Conservation (phyloP, 129 eudicot species). For the Lactuca saligna region DNA sequence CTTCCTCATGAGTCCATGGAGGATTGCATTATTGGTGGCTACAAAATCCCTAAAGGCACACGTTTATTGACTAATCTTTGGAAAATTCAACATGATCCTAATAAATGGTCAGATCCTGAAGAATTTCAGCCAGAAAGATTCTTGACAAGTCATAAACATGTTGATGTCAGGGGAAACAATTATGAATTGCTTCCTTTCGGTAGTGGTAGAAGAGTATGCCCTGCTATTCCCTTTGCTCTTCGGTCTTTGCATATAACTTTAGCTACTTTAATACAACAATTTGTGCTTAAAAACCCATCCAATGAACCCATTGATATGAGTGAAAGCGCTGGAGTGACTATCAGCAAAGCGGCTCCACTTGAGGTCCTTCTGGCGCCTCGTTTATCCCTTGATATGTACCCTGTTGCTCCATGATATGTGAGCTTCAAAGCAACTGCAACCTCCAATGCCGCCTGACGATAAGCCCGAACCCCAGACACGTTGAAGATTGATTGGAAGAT, state of each 20-base stretch:
- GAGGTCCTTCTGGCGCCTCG: constrained; percentile 21
- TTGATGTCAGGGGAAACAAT: constrained; percentile 27
- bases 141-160: constrained; percentile 24
- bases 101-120: constrained; percentile 26
- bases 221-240: constrained; percentile 16
- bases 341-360: constrained; percentile 14
- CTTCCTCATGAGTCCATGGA: constrained; percentile 26
- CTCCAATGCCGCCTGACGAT: too few relatives aligned
- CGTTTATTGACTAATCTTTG: constrained; percentile 29
- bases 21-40: constrained; percentile 33
- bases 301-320: constrained; percentile 29
- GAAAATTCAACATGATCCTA: constrained; percentile 30
- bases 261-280: constrained; percentile 27
- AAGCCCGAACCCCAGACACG: too few relatives aligned
- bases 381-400: too few relatives aligned
- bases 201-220: constrained; percentile 33
- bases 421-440: too few relatives aligned
- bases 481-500: too few relatives aligned
- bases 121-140: constrained; percentile 41
- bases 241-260: constrained; percentile 8
- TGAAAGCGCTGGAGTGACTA: constrained; percentile 22
- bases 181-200: constrained; percentile 36
- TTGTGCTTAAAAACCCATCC: constrained; percentile 8
- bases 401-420: too few relatives aligned
- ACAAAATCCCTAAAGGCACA: constrained; percentile 39